Evolutionary conservation across 352 stramenopile genomes (phyloP), one percentile per base, ranked within the genome.

Genomic region (Pythium monospermum): DNA sequence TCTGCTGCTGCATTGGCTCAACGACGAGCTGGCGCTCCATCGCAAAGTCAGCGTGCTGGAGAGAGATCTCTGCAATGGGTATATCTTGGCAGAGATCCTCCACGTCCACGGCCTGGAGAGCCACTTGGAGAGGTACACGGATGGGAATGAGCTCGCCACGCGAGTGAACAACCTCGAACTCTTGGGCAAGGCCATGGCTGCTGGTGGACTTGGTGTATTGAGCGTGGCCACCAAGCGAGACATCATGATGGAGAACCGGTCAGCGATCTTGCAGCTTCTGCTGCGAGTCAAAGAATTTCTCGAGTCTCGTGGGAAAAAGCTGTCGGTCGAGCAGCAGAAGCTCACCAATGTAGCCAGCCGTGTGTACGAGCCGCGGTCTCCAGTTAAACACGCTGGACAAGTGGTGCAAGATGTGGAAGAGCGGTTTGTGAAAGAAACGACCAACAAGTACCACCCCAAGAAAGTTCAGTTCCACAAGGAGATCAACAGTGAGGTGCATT

Each of bases 241-340:
- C 21, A 76, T 91, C 28, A 68, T 91, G 53, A 88, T 86, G 71
- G 75, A 88, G 32, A 68, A 86, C 32, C 68, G 72, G 8, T 68
- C 68, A 5, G 58, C 54, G 10, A 65, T 83, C 11, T 58, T 83
- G 21, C 68, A 91, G 36, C 64, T 91, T 40, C 32, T 88, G 1
- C 52, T 88, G 4, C 66, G 72, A n/a, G 35, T 91, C 13, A 86
- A 87, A 45, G 69, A 73, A 3, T 69, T 77, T 25, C 56, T 86
- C 0, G 48, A 74, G 10, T 46, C 42, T 18, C 61, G 59, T 41
- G 26, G 46, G 7, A 67, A 66, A 41, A 53, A 57, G 42, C n/a
- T 57, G 21, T 49, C 22, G 49, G 28, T 31, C 18, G 15, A 57
- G 41, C 37, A 66, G 35, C 48, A 56, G 8, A 51, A 15, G 28